Percentiles rank a stretch among this genome's conserved stretches.
These are phyloP conservation scores for Clarireedia sp. DNA, from an alignment of 2,329 filamentous ascomycete genomes.

Conservation along the genomic window DNA sequence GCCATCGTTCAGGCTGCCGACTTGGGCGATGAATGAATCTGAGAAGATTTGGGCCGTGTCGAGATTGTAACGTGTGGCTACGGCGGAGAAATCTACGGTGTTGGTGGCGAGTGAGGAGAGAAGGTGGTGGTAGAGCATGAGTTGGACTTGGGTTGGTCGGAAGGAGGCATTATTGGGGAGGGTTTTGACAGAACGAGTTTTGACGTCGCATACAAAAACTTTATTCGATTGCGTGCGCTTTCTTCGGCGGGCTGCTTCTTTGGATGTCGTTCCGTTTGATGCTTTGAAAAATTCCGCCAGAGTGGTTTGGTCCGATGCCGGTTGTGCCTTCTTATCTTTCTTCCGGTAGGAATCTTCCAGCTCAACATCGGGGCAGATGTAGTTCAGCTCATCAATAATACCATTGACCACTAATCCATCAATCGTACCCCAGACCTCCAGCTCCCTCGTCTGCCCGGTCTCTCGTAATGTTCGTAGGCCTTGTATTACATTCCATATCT, in stretches of 20 bases:
- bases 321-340: slow-evolving; percentile 25
- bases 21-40: slow-evolving; percentile 68
- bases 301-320: slow-evolving; percentile 28
- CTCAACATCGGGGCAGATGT: slow-evolving; percentile 63
- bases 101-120: slow-evolving; percentile 68
- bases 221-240: slow-evolving; percentile 21
- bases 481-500: slow-evolving; percentile 87
- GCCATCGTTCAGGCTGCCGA: slow-evolving; percentile 58
- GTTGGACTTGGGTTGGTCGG: slow-evolving; percentile 72
- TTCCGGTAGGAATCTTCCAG: slow-evolving; percentile 42
- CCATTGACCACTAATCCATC: slow-evolving; percentile 81
- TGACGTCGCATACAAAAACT: slow-evolving; percentile 81
- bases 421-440: slow-evolving; percentile 79
- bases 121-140: slow-evolving; percentile 83
- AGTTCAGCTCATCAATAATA: slow-evolving; percentile 79
- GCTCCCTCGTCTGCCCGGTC: slow-evolving; percentile 63
- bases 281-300: slow-evolving; percentile 26
- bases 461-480: slow-evolving; percentile 67
- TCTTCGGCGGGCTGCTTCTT: slow-evolving; percentile 13
- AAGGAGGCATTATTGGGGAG: slow-evolving; percentile 55
- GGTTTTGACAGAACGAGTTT: slow-evolving; percentile 63
- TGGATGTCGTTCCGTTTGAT: slow-evolving; percentile 12
- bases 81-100: slow-evolving; percentile 56
- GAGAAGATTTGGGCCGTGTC: slow-evolving; percentile 61
- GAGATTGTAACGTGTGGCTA: slow-evolving; percentile 67